Base-by-base conservation (phyloP, 495 filamentous ascomycete genomes). In the Xylaria venustula region DNA sequence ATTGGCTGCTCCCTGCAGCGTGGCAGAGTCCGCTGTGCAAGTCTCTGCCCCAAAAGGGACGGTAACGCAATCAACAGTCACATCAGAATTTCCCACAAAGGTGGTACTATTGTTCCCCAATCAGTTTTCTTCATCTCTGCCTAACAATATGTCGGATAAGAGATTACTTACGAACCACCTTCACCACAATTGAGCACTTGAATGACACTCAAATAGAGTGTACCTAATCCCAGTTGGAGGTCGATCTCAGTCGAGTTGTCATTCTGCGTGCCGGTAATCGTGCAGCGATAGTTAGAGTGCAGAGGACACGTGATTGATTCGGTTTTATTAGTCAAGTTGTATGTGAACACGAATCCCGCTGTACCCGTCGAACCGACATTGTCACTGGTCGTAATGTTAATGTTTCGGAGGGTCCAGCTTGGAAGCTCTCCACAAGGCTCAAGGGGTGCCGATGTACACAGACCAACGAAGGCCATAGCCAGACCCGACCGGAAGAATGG, bases 221-320 rank as follows among this genome's bases (percentile, higher is more conserved):
- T 56, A 1, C 53, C 40, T 46, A 56, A 23, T 23, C 53, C 53
- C n/a, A 56, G 5, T 26, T 56, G 53, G 37, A 56, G 8, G 6
- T 56, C 53, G 28, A 56, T 56, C 8, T 45, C 41, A 11, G 53
- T 56, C 53, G 53, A 56, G 25, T 56, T 42, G 46, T 68, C 66
- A 36, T 46, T 65, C 17, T 52, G 34, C 19, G 55, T 63, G 26
- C 66, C 66, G 26, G 58, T 37, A 7, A 68, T 58, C 17, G 64
- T 60, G 46, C 66, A 68, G 9, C 66, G 54, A 25, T 68, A 68
- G 52, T 65, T 68, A 2, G 64, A 63, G 55, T 68, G 66, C 59
- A 68, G 23, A 14, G 28, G 59, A 54, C 66, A 68, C 0, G 34
- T 57, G n/a, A 68, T 14, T 2, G 54, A 19, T 28, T 65, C 63